Evolutionary conservation across 2,329 filamentous ascomycete genomes (phyloP).

Genomic region (Drechslerella dactyloides): DNA sequence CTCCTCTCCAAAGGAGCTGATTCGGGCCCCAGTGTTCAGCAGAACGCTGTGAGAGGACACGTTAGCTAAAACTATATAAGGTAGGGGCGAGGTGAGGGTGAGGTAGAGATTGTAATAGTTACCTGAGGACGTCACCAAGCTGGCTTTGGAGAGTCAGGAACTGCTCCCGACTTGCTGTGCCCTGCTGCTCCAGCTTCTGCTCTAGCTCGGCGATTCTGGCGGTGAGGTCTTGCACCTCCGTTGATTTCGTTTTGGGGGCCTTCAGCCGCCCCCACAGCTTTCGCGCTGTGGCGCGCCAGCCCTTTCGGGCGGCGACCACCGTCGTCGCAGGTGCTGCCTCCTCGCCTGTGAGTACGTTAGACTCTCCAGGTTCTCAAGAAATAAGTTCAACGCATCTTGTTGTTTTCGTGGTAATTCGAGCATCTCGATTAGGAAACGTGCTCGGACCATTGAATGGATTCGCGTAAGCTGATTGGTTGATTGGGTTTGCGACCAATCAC

Average conservation of each 20-base stretch:
- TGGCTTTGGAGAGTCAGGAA: conserved; percentile 21
- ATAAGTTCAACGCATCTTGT: conserved; percentile 32
- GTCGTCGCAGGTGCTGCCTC: not conserved
- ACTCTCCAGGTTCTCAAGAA: not conserved
- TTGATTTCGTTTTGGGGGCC: conserved; percentile 1
- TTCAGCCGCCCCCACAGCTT: conserved; percentile 25
- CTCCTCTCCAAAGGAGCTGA: conserved; percentile 2
- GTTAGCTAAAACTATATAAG: not conserved
- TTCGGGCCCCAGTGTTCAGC: not conserved
- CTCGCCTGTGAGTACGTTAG: not conserved
- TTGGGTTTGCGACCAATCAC: conserved; percentile 7
- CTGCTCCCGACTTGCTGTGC: conserved; percentile 6
- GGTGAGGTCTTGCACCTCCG: conserved; percentile 11
- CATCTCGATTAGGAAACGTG: conserved; percentile 28
- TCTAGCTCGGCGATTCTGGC: conserved; percentile 17
- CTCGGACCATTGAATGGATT: too few species aligned
- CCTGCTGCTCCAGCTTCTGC: conserved; percentile 17
- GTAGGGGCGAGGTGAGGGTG: not conserved
- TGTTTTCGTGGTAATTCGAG: conserved; percentile 34
- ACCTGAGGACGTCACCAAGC: conserved; percentile 1
- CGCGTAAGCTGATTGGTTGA: conserved; percentile 18
- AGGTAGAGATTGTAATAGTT: not conserved
- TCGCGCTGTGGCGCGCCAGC: conserved; percentile 18
- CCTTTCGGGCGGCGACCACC: conserved; percentile 10
- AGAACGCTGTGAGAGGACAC: conserved; percentile 7